phyloP scores from a whole-genome alignment of 495 filamentous ascomycete species.

The Penicillium silybi region DNA sequence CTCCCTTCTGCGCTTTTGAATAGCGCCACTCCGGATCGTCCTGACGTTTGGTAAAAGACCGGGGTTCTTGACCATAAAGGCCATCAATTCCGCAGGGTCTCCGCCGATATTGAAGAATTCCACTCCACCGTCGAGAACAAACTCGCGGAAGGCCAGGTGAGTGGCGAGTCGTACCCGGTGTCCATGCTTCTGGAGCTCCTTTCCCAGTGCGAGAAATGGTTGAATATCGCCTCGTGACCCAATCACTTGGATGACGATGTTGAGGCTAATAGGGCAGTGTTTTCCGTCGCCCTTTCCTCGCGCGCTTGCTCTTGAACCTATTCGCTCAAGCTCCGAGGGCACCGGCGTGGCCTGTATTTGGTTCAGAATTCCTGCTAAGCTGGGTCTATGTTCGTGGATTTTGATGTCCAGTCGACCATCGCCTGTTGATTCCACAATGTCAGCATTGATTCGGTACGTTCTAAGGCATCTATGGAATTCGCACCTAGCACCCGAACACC shows the following conservation, averaged over 20 bases:
- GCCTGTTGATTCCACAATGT: slow-evolving; percentile 2
- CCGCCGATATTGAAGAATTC: slow-evolving; percentile 82
- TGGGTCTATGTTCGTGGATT: slow-evolving; percentile 21
- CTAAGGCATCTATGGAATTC: not conserved
- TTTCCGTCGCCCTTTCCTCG: slow-evolving; percentile 56
- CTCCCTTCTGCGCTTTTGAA: slow-evolving; percentile 58
- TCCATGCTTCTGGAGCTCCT: slow-evolving; percentile 60
- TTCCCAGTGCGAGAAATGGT: slow-evolving; percentile 68
- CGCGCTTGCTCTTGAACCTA: not conserved
- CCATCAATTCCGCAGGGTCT: slow-evolving; percentile 76
- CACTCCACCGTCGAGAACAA: slow-evolving; percentile 65
- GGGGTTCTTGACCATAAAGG: slow-evolving; percentile 85
- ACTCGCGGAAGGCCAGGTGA: slow-evolving; percentile 65
- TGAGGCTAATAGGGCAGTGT: slow-evolving; percentile 54
- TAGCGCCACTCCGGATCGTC: slow-evolving; percentile 63
- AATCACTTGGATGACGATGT: slow-evolving; percentile 78
- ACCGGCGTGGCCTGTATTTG: slow-evolving; percentile 9
- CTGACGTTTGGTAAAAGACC: slow-evolving; percentile 70
- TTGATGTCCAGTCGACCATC: slow-evolving; percentile 27
- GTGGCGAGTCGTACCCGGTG: slow-evolving; percentile 79
- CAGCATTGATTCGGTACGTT: not conserved
- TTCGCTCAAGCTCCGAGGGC: slow-evolving; percentile 12
- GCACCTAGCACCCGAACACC: slow-evolving; percentile 23
- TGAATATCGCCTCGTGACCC: slow-evolving; percentile 80
- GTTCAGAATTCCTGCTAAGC: slow-evolving; percentile 19